These are phyloP conservation scores for Fibroporia radiculosa DNA, from an alignment of 768 basidiomycete genomes.

Conservation along the genomic window DNA sequence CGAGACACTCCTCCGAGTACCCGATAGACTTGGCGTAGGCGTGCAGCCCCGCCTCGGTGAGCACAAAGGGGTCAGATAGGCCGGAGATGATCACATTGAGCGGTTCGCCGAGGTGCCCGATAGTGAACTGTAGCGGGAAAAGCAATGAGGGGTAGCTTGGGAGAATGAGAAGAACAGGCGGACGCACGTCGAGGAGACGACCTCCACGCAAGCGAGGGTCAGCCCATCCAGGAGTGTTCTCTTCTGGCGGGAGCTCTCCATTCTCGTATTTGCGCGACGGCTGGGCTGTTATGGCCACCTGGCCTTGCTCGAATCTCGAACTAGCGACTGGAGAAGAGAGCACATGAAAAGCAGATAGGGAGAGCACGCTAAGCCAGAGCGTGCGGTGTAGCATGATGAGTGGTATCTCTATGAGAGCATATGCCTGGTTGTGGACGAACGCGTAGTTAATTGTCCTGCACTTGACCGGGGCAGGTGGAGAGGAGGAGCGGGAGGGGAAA, in stretches of 20 bases:
- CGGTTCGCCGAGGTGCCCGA: slow-evolving; percentile 64
- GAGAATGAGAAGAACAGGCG: neutral
- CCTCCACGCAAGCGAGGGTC: slow-evolving; percentile 75
- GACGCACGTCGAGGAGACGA: slow-evolving; percentile 64
- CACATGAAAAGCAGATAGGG: neutral
- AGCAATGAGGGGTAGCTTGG: neutral
- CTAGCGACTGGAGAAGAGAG: slow-evolving; percentile 2
- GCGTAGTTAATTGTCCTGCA: too few relatives aligned
- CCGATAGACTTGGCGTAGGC: slow-evolving; percentile 76
- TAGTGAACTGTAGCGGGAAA: slow-evolving; percentile 46
- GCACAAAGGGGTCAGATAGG: slow-evolving; percentile 69
- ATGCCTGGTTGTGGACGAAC: too few relatives aligned
- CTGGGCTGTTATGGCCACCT: neutral
- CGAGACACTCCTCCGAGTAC: slow-evolving; percentile 76
- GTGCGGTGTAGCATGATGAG: slow-evolving; percentile 1
- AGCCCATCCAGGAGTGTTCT: slow-evolving; percentile 34
- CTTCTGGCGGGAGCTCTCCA: slow-evolving; percentile 20
- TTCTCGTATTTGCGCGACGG: slow-evolving; percentile 14
- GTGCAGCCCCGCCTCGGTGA: slow-evolving; percentile 66
- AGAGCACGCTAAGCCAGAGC: slow-evolving; percentile 2
- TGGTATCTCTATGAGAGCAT: too few relatives aligned
- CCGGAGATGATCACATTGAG: slow-evolving; percentile 79
- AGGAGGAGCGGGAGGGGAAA: too few relatives aligned
- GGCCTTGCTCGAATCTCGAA: neutral
- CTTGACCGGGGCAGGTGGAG: too few relatives aligned